phyloP scores from a whole-genome alignment of 164 flowering plant species.

The Buxus sempervirens region DNA sequence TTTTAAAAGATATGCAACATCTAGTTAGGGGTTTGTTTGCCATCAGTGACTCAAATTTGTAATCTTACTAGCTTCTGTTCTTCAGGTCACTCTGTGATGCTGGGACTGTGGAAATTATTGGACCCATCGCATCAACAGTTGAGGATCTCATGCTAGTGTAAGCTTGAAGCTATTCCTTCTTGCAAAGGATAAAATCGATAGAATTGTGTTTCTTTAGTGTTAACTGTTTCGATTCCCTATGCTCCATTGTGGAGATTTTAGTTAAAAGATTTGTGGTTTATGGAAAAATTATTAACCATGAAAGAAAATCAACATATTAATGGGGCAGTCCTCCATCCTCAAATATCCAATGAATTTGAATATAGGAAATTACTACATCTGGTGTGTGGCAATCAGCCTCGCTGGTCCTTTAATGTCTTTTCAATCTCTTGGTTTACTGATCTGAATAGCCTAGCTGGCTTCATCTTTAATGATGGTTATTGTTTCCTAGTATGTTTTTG shows the following conservation, averaged over 20 bases:
- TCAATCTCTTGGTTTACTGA: background rate
- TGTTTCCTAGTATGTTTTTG: background rate
- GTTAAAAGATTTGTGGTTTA: too few species aligned
- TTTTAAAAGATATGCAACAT: background rate
- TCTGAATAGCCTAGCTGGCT: background rate
- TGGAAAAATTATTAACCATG: too few species aligned
- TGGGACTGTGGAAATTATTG: conserved; percentile 88
- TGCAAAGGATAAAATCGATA: background rate
- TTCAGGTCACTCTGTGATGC: conserved; percentile 68
- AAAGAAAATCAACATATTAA: too few species aligned
- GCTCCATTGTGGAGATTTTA: background rate
- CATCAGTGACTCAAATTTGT: conserved; percentile 2
- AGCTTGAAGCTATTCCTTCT: conserved; percentile 39
- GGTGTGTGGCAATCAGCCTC: background rate
- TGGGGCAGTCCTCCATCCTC: too few species aligned
- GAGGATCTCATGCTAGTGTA: conserved; percentile 94
- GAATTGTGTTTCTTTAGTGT: background rate
- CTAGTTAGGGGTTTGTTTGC: background rate
- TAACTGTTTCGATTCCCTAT: background rate
- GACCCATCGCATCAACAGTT: conserved; percentile 82
- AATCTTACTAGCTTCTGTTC: conserved; percentile 8
- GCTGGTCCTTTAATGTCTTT: background rate
- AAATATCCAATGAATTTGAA: background rate
- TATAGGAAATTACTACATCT: background rate
- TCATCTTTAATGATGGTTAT: background rate